Base-by-base conservation (phyloP, 2,329 filamentous ascomycete species). In the Lizonia empirigonia region DNA sequence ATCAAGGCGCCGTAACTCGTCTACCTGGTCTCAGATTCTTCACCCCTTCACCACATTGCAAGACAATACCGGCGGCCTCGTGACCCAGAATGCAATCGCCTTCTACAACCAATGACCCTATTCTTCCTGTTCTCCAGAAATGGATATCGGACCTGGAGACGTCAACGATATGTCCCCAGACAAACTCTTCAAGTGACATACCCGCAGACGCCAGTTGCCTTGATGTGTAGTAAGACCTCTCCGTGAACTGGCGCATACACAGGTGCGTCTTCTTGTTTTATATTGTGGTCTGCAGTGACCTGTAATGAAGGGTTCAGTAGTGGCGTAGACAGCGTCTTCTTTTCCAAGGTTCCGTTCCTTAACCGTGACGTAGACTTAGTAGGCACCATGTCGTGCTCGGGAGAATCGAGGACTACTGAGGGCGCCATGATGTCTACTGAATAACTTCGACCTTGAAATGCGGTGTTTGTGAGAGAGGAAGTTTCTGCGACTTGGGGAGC, bases 11-110 rank as follows among this genome's bases (percentile, higher is more conserved):
- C n/a, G n/a, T n/a, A n/a, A n/a, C n/a, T n/a, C n/a, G n/a, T n/a
- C 15, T 62, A 76, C 76, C 76, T 12, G 78, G 75, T 56, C 79
- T 77, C 10, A 87, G 62, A 50, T 77, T 68, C 8, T 71, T 74
- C 12, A 87, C 83, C 19, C 77, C 81, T 41, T 81, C 74, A 15
- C 85, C 83, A 55, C 78, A 79, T 63, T 80, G 73, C 18, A 87
- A 58, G 13, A 88, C 83, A 5, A 85, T 65, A 5, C 85, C 85
- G 8, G 84, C 80, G 4, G 81, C 83, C 69, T 88, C 85, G 56
- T 88, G 85, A 18, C 85, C 85, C 36, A 88, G 77, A 44, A 87
- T 85, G 60, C 83, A 85, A 58, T 87, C 83, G 16, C 81, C 81
- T 50, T 85, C 79, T 10, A 89, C 80, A 1, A 83, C 78, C 2